Evolutionary conservation across 371 early-diverging fungal species (phyloP).

Genomic region (Mortierella sp.): DNA sequence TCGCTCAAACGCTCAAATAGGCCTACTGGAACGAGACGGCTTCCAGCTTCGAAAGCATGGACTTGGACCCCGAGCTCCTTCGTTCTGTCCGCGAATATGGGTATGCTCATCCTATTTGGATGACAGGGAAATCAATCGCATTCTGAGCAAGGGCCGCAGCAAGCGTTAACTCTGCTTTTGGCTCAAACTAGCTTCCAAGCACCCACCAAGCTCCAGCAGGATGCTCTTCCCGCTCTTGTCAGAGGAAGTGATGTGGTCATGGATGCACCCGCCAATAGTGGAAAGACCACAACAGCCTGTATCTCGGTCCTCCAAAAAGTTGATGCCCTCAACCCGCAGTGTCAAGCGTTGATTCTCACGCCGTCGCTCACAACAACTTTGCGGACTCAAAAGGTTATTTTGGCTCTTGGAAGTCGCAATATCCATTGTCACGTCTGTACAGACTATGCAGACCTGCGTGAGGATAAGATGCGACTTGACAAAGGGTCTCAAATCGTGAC

Average conservation of each 20-base stretch:
- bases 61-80: background rate
- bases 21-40: too few relatives aligned
- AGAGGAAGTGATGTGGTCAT: slow-evolving; percentile 88
- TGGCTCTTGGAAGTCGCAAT: slow-evolving; percentile 83
- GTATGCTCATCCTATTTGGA: too few relatives aligned
- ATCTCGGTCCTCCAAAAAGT: slow-evolving; percentile 90
- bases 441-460: too few relatives aligned
- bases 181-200: slow-evolving; percentile 72
- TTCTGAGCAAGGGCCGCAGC: too few relatives aligned
- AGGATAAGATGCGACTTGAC: slow-evolving; percentile 72
- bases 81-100: background rate
- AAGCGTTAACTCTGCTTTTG: background rate
- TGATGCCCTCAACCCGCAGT: slow-evolving; percentile 71
- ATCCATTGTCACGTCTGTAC: too few relatives aligned
- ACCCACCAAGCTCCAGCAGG: slow-evolving; percentile 89
- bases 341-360: slow-evolving; percentile 88
- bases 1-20: too few relatives aligned
- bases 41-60: too few relatives aligned
- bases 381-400: slow-evolving; percentile 82
- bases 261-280: slow-evolving; percentile 96
- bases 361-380: slow-evolving; percentile 90
- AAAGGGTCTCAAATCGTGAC: slow-evolving; percentile 31
- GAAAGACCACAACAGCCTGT: slow-evolving; percentile 95
- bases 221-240: slow-evolving; percentile 26
- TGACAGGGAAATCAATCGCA: too few relatives aligned